Evolutionary conservation across 2,329 filamentous ascomycete species (phyloP).

Genomic region (Fusarium dimerum): DNA sequence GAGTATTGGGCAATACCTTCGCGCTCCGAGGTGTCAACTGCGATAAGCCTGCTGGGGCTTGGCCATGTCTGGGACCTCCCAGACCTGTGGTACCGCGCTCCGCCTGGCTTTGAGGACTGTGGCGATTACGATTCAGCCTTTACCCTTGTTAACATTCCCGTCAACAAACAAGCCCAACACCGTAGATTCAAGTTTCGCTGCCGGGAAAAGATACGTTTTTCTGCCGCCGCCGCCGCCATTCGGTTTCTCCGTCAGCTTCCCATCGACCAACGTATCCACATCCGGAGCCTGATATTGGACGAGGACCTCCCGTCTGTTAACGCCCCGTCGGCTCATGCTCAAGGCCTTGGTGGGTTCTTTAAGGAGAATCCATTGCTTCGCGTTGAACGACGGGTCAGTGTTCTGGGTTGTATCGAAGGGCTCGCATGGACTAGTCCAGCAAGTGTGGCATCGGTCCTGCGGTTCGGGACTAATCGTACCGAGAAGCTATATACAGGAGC

Average conservation of each 20-base stretch:
- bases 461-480: too few relatives aligned
- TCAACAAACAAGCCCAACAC: fast-evolving
- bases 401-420: too few relatives aligned
- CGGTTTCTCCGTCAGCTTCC: constrained; percentile 8
- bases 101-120: too few relatives aligned
- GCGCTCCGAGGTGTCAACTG: fast-evolving
- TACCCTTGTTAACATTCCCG: too few relatives aligned
- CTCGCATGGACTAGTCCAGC: too few relatives aligned
- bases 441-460: too few relatives aligned
- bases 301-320: constrained; percentile 4
- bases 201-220: constrained; percentile 7
- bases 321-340: neutral
- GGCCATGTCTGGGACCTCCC: neutral
- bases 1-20: constrained; percentile 4
- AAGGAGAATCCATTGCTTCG: constrained; percentile 10
- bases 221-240: constrained; percentile 8
- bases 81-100: neutral
- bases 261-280: neutral
- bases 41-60: neutral
- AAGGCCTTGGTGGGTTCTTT: constrained; percentile 1
- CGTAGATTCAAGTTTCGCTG: neutral
- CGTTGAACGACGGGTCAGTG: constrained; percentile 8
- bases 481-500: too few relatives aligned
- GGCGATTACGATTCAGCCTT: too few relatives aligned
- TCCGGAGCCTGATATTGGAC: neutral